These are phyloP conservation scores for Backusella macrospora DNA, from an alignment of 192 early-diverging fungal species.

Conservation along the genomic window DNA sequence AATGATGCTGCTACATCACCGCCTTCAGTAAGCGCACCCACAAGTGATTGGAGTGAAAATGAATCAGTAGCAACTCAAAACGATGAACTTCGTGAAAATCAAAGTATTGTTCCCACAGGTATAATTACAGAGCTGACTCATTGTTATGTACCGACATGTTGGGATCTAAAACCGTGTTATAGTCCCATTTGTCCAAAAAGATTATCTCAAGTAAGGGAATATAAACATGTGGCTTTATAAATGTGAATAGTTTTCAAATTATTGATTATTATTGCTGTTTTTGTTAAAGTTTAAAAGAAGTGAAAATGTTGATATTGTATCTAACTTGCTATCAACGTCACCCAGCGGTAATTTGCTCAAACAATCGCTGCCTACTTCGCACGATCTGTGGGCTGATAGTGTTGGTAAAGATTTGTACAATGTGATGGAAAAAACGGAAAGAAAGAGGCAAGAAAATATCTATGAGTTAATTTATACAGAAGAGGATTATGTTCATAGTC, in stretches of 20 bases:
- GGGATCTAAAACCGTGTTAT: constrained; percentile 80
- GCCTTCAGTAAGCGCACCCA: constrained; percentile 2
- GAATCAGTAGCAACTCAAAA: constrained; percentile 13
- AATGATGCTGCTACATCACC: background rate
- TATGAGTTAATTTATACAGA: constrained; percentile 84
- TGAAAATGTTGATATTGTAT: constrained; percentile 7
- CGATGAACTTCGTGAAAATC: background rate
- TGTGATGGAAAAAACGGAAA: constrained; percentile 65
- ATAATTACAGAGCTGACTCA: constrained; percentile 88
- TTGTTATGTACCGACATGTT: constrained; percentile 95
- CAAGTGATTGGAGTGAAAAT: constrained; percentile 15
- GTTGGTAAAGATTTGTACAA: constrained; percentile 76
- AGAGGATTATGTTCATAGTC: constrained; percentile 76
- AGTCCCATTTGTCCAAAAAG: constrained; percentile 85
- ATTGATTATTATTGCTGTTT: background rate
- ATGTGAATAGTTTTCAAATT: background rate
- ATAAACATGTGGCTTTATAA: background rate
- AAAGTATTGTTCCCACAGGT: constrained; percentile 64
- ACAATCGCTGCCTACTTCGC: constrained; percentile 46
- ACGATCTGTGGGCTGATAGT: constrained; percentile 80
- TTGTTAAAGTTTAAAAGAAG: constrained; percentile 10
- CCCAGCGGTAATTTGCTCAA: constrained; percentile 1
- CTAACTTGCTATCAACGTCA: background rate
- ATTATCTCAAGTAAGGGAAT: constrained; percentile 57
- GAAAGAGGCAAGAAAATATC: constrained; percentile 80